Base-by-base conservation (phyloP, 75 land plant species). In the Adiantum capillusveneris region DNA sequence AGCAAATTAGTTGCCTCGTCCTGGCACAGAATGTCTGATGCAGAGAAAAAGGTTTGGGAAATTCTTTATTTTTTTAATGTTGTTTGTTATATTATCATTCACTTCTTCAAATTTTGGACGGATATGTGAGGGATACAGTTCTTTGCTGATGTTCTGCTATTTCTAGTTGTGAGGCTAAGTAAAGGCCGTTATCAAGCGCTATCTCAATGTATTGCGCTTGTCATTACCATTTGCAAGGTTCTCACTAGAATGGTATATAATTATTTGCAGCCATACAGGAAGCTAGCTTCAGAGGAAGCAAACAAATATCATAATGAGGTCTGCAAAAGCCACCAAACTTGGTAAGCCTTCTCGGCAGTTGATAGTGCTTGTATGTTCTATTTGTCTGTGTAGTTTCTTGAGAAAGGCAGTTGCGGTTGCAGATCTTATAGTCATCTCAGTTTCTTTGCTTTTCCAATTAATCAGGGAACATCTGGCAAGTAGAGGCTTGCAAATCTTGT, bases 21-120 rank as follows among this genome's bases (percentile, higher is more conserved):
- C 5, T 46, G 49, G 49, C 49, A 46, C 14, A 46, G 17, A 5
- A 46, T 46, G 49, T 46, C 49, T 6, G 49, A 46, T 46, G 49
- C 14, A 7, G 49, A 46, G 6, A 46, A 46, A 46, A 20, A 46
- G 49, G 49, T 39, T 7, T 17, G 17, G 49, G 49, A 46, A 6
- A 17, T 6, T 46, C 21, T 17, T 20, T 46, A 6, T 46, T 20
- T 6, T 20, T 20, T 6, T 46, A 6, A 46, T n/a, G n/a, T n/a
- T 46, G 2, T 46, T 14, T 20, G 2, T 17, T 17, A 46, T 14
- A 2, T 46, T 46, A 6, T 17, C 21, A 7, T 46, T 17, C 21
- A 2, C 49, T 20, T 46, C 17, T 20, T 2, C 21, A 6, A n/a
- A 46, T 46, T 14, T 46, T 46, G 49, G 21, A 46, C n/a, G n/a